Conservation (phyloP, 1,284 basidiomycete genomes). For the Rhodofomes roseus region DNA sequence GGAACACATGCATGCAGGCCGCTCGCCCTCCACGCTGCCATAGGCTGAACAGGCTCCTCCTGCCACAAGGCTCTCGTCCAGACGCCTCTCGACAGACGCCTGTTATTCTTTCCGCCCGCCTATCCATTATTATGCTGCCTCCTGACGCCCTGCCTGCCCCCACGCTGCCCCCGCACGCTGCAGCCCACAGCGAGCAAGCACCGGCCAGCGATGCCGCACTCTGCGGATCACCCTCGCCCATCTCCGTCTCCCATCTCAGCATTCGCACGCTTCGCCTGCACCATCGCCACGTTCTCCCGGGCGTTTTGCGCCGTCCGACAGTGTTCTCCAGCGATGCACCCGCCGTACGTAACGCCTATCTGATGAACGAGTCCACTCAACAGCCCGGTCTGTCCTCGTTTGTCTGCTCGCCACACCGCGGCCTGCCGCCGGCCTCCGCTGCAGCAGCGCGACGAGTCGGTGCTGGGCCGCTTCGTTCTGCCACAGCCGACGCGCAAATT, state of each 20-base stretch:
- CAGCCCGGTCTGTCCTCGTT: neutral
- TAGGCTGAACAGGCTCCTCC: slow-evolving; percentile 8
- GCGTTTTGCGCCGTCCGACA: slow-evolving; percentile 5
- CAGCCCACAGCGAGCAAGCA: neutral
- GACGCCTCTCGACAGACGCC: too few species aligned
- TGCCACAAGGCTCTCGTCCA: slow-evolving; percentile 11
- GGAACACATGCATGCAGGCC: slow-evolving; percentile 31
- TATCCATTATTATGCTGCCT: neutral
- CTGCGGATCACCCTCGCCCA: slow-evolving; percentile 12
- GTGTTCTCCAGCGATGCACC: neutral
- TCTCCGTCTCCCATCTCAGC: slow-evolving; percentile 11
- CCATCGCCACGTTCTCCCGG: slow-evolving; percentile 13
- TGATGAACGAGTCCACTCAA: slow-evolving; percentile 2
- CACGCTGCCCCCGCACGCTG: neutral
- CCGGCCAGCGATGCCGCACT: neutral
- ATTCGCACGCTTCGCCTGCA: slow-evolving; percentile 13
- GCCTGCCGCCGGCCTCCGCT: neutral
- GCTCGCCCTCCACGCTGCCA: slow-evolving; percentile 27
- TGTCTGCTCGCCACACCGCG: neutral
- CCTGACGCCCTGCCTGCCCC: neutral
- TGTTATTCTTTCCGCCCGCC: slow-evolving; percentile 8
- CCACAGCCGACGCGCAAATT: neutral
- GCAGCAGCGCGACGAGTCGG: neutral
- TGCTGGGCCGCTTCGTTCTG: neutral
- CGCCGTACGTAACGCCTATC: slow-evolving; percentile 12